Evolutionary conservation across 83 land plant genomes (phyloP), one percentile per base, ranked within the genome.

Genomic region (Thuja plicata): DNA sequence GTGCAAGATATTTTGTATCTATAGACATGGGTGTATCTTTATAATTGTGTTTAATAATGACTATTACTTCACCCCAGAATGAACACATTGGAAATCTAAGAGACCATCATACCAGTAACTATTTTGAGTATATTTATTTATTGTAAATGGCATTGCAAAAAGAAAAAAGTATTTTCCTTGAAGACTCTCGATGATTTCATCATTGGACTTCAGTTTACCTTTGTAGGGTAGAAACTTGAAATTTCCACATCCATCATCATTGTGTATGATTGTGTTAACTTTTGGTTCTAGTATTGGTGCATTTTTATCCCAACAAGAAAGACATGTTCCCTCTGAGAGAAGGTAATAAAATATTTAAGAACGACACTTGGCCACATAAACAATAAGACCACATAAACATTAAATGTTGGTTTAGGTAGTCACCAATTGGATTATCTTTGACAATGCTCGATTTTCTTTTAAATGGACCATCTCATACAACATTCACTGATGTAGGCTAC

Each of bases 1-100:
- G 46, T 66, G 88, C 54, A 82, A 94, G 89, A 87, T 91, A 88
- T 85, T 92, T 95, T 30, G 86, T 74, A 55, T 94, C 92, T 79
- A 34, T 54, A 27, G 77, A 89, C 66, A 90, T 78, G 1, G 92
- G 90, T 84, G 90, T 89, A 82, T 90, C 89, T 48, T 48, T 48
- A 0, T 48, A 48, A 48, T 48, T 0, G 1, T 48, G 50, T 48
- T 48, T 48, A 48, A 48, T 48, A 48, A 48, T 9, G 50, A 48
- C 50, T 66, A 24, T 66, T 66, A 19, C 50, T 27, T 24, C 24
- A 21, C n/a, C n/a, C 73, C n/a, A 21, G 8, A 19, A 66, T 4
- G 8, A 66, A 24, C n/a, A 27, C 24, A 2, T 5, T 5, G 73
- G 73, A 19, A 66, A 21, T 66, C 27, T 21, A 4, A 27, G 73